Conservation (phyloP, 805 yeast genomes). For the Candida anglica region DNA sequence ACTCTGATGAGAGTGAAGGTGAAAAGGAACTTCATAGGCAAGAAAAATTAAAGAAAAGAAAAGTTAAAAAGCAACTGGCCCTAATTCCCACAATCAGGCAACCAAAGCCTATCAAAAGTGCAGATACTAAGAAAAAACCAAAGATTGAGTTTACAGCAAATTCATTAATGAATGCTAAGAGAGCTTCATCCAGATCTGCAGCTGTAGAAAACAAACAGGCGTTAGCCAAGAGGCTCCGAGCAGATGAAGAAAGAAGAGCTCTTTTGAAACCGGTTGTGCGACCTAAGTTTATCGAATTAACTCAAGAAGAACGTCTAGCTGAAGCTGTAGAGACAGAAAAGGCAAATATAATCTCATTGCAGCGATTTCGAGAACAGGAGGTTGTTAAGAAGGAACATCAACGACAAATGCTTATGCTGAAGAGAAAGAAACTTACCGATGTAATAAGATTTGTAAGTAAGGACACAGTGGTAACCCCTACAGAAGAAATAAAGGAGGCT, state of each 20-base stretch:
- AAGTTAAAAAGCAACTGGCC: constrained; percentile 16
- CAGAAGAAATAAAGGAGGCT: constrained; percentile 55
- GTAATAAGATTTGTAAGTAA: constrained; percentile 51
- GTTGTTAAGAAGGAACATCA: constrained; percentile 73
- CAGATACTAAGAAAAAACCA: constrained; percentile 7
- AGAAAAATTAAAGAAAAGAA: constrained; percentile 32
- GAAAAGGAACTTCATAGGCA: constrained; percentile 56
- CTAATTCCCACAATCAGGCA: constrained; percentile 31
- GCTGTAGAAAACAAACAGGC: constrained; percentile 75
- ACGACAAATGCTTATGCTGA: constrained; percentile 65
- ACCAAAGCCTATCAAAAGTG: constrained; percentile 15
- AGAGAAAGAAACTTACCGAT: constrained; percentile 56
- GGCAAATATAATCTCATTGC: constrained; percentile 67
- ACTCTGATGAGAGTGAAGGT: constrained; percentile 64
- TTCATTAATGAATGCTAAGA: constrained; percentile 50
- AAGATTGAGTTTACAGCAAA: constrained; percentile 35
- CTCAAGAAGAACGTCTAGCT: constrained; percentile 69
- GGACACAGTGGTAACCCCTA: constrained; percentile 54
- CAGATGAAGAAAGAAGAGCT: constrained; percentile 60
- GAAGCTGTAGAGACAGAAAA: constrained; percentile 87
- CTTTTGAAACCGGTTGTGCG: constrained; percentile 39
- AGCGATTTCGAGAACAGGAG: constrained; percentile 81
- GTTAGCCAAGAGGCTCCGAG: constrained; percentile 67
- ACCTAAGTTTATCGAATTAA: constrained; percentile 45
- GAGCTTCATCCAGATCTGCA: constrained; percentile 74